phyloP scores from a whole-genome alignment of 768 basidiomycete species.

The Lentinula detonsa region DNA sequence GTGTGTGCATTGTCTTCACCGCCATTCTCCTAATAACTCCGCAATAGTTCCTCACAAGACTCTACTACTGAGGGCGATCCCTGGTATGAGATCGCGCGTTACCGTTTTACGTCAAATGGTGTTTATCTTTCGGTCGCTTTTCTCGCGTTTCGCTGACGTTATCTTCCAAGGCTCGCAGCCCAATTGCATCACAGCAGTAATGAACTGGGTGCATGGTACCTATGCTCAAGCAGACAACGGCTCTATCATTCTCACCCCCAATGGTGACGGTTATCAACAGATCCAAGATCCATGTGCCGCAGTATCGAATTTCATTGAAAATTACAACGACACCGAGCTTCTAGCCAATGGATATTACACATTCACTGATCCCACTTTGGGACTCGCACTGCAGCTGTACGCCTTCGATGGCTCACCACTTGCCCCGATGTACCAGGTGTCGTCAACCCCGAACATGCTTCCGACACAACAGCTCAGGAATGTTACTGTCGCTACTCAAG shows the following conservation, averaged over 20 bases:
- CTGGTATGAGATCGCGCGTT: slow-evolving; percentile 86
- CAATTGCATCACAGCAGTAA: slow-evolving; percentile 82
- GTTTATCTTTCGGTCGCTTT: slow-evolving; percentile 13
- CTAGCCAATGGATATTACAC: slow-evolving; percentile 60
- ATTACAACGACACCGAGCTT: slow-evolving; percentile 72
- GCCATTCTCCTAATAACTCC: not conserved
- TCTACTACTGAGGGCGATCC: slow-evolving; percentile 56
- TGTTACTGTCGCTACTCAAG: slow-evolving; percentile 21
- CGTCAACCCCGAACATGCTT: slow-evolving; percentile 80
- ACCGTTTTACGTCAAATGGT: slow-evolving; percentile 89
- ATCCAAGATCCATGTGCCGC: slow-evolving; percentile 92
- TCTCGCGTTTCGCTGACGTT: not conserved
- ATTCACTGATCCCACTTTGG: slow-evolving; percentile 53
- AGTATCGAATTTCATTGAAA: slow-evolving; percentile 79
- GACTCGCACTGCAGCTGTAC: slow-evolving; percentile 73
- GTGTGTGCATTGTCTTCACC: slow-evolving; percentile 29
- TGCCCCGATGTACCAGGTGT: slow-evolving; percentile 61
- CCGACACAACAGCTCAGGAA: slow-evolving; percentile 68
- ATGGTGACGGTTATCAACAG: slow-evolving; percentile 90
- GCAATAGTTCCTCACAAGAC: not conserved
- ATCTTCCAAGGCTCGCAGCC: slow-evolving; percentile 63
- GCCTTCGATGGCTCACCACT: slow-evolving; percentile 72
- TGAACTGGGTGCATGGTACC: slow-evolving; percentile 87
- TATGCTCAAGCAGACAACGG: slow-evolving; percentile 68
- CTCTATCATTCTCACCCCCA: slow-evolving; percentile 67